A percentile compares a stretch with the other conserved stretches of the same genome.
phyloP scores from a whole-genome alignment of 202 grass and related monocot species.

The Musa balbisiana region DNA sequence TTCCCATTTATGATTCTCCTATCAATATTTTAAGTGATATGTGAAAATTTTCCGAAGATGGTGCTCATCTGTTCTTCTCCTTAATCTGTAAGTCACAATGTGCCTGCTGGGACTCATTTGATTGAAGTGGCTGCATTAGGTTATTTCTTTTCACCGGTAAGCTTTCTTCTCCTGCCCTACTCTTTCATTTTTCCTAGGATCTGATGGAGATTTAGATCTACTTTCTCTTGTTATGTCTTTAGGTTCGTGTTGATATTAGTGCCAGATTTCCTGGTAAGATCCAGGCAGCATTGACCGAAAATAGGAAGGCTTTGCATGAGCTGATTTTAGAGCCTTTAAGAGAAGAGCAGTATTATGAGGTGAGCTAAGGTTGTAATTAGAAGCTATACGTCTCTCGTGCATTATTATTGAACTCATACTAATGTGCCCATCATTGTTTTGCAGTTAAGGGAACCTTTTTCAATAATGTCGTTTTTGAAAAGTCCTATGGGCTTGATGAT shows the following conservation, averaged over 20 bases:
- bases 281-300: conserved; percentile 93
- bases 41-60: not conserved
- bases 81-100: conserved; percentile 77
- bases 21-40: too few species aligned
- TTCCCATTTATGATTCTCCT: too few species aligned
- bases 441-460: conserved; percentile 78
- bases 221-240: not conserved
- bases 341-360: conserved; percentile 95
- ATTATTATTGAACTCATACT: not conserved
- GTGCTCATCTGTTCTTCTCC: conserved; percentile 12
- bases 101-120: conserved; percentile 92
- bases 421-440: conserved; percentile 10
- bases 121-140: conserved; percentile 78
- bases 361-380: conserved; percentile 6
- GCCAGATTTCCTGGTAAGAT: conserved; percentile 94
- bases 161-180: conserved; percentile 19
- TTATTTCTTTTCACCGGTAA: conserved; percentile 97
- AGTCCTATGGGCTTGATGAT: conserved; percentile 95
- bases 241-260: conserved; percentile 72
- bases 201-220: conserved; percentile 4
- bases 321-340: conserved; percentile 87
- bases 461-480: conserved; percentile 77
- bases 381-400: not conserved
- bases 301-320: conserved; percentile 66
- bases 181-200: conserved; percentile 1